These are phyloP conservation scores for Cicer judaicum DNA, from an alignment of 306 rosid genomes.

Conservation along the genomic window DNA sequence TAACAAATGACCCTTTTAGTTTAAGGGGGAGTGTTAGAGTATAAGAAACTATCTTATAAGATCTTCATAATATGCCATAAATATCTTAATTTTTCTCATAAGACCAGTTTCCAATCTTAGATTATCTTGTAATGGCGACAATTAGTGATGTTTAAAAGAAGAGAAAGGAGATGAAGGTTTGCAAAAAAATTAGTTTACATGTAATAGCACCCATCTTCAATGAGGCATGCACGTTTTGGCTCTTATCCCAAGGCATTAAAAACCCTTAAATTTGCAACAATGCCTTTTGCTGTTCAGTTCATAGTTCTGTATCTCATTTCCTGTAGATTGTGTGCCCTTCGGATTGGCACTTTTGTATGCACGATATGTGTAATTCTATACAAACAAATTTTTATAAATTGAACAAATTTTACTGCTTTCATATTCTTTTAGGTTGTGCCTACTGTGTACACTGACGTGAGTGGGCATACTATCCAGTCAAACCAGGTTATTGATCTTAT, in stretches of 20 bases:
- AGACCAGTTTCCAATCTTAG: too few species aligned
- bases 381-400: neutral
- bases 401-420: slow-evolving; percentile 25
- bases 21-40: too few species aligned
- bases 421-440: slow-evolving; percentile 79
- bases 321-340: neutral
- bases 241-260: neutral
- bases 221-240: neutral
- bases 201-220: neutral
- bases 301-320: neutral
- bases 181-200: too few species aligned
- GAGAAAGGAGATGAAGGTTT: too few species aligned
- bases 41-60: too few species aligned
- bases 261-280: neutral
- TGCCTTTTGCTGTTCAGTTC: neutral
- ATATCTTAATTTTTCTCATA: too few species aligned
- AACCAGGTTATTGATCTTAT: slow-evolving; percentile 73
- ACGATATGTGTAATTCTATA: neutral
- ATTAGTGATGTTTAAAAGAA: too few species aligned
- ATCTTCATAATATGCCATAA: too few species aligned
- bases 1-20: too few species aligned
- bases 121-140: too few species aligned
- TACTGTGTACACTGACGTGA: slow-evolving; percentile 82
- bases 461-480: slow-evolving; percentile 86
- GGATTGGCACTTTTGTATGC: slow-evolving; percentile 14